Evolutionary conservation across 2,329 filamentous ascomycete species (phyloP).

Genomic region (Chrysoporthe cubensis): DNA sequence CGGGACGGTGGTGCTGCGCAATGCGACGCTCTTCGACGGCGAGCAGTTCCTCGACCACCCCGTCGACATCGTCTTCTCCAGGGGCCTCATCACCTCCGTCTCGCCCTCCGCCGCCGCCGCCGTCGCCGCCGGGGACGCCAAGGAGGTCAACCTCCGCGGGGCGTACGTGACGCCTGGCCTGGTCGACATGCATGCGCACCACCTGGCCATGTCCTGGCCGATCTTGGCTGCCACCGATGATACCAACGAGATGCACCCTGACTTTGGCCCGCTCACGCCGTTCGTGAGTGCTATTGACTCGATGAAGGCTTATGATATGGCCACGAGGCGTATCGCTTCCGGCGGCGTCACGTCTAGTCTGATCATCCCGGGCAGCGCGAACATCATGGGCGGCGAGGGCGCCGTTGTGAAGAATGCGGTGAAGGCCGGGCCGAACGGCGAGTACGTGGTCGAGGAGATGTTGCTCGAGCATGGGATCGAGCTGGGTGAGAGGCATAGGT

Average conservation of each 20-base stretch:
- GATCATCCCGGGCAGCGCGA: conserved; percentile 48
- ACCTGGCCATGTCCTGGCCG: conserved; percentile 42
- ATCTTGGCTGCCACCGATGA: conserved; percentile 37
- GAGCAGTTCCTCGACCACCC: conserved; percentile 37
- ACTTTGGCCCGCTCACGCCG: conserved; percentile 42
- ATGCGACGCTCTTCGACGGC: conserved; percentile 50
- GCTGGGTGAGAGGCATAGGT: conserved; percentile 38
- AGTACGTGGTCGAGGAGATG: conserved; percentile 47
- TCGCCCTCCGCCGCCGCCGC: conserved; percentile 29
- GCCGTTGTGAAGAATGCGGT: conserved; percentile 46
- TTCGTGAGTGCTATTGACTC: conserved; percentile 44
- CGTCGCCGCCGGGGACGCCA: conserved; percentile 19
- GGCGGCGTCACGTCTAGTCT: conserved; percentile 51
- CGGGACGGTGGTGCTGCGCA: conserved; percentile 42
- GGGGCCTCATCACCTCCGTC: conserved; percentile 43
- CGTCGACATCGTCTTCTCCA: conserved; percentile 45
- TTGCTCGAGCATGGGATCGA: conserved; percentile 45
- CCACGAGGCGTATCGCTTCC: conserved; percentile 43
- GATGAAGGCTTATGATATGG: conserved; percentile 47
- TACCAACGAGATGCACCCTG: conserved; percentile 41
- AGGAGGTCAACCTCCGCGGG: conserved; percentile 40
- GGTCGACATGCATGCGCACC: conserved; percentile 52
- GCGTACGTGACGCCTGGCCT: conserved; percentile 48
- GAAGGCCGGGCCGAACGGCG: conserved; percentile 39
- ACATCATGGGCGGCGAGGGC: conserved; percentile 51